These are phyloP conservation scores for Amanita molliuscula DNA, from an alignment of 768 basidiomycete species.

Conservation along the genomic window DNA sequence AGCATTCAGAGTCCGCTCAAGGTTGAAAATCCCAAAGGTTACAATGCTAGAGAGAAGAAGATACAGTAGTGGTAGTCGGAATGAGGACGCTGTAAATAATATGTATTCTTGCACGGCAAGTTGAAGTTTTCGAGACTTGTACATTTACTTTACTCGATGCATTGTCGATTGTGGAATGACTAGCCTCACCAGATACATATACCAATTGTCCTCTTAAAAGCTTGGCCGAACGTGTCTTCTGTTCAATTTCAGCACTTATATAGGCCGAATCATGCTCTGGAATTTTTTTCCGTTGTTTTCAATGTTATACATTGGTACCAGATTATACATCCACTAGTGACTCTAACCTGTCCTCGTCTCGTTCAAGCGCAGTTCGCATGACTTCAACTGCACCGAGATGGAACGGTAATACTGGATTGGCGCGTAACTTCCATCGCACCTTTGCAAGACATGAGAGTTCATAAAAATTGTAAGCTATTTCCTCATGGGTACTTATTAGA, in stretches of 20 bases:
- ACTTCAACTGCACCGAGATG: conserved; percentile 66
- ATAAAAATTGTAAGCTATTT: conserved; percentile 60
- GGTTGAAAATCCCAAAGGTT: conserved; percentile 55
- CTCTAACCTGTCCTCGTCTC: conserved; percentile 15
- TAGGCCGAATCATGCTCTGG: no score
- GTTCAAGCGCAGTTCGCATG: conserved; percentile 37
- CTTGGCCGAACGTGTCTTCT: no score
- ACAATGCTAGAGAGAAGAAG: conserved; percentile 65
- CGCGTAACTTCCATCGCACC: conserved; percentile 35
- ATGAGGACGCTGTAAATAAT: not conserved
- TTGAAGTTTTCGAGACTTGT: no score
- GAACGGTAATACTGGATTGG: conserved; percentile 51
- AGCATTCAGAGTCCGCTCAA: conserved; percentile 66
- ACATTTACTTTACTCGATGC: no score
- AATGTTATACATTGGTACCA: not conserved
- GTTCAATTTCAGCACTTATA: no score
- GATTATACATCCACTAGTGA: not conserved
- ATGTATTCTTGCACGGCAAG: not conserved
- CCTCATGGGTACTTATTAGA: conserved; percentile 28
- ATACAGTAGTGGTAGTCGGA: conserved; percentile 41
- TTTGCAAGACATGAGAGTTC: conserved; percentile 56
- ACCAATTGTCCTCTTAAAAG: no score
- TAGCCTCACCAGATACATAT: no score
- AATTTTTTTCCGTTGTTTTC: not conserved
- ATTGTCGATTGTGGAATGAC: no score